Conservation (phyloP, 495 filamentous ascomycete genomes). For the Sordaria brevicollis region DNA sequence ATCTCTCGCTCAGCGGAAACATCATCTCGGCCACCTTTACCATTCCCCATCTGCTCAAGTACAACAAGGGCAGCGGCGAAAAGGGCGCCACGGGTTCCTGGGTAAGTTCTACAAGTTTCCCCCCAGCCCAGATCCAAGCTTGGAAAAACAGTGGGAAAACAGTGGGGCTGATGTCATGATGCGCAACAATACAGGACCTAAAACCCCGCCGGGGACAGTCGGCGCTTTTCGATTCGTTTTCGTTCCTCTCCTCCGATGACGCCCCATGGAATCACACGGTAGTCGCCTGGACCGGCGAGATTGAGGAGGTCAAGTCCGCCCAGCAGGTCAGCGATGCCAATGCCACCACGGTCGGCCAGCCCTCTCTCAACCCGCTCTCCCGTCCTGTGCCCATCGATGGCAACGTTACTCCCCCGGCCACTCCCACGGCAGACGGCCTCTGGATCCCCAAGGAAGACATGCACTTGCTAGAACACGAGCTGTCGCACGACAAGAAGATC, state of each 20-base stretch:
- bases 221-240: slow-evolving; percentile 79
- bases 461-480: slow-evolving; percentile 53
- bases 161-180: slow-evolving; percentile 22
- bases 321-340: slow-evolving; percentile 32
- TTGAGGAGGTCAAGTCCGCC: slow-evolving; percentile 43
- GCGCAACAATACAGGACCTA: slow-evolving; percentile 43
- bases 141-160: neutral
- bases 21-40: slow-evolving; percentile 83
- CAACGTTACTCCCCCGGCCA: slow-evolving; percentile 38
- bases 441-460: slow-evolving; percentile 56
- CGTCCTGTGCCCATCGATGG: slow-evolving; percentile 63
- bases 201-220: slow-evolving; percentile 72
- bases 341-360: slow-evolving; percentile 27
- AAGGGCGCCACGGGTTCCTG: neutral
- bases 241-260: slow-evolving; percentile 65
- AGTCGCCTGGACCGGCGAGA: slow-evolving; percentile 89
- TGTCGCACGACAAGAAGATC: slow-evolving; percentile 52
- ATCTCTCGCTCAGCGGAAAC: slow-evolving; percentile 62
- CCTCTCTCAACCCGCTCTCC: slow-evolving; percentile 48
- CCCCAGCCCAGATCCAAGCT: slow-evolving; percentile 8
- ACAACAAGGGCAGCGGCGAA: slow-evolving; percentile 47
- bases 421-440: slow-evolving; percentile 51
- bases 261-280: slow-evolving; percentile 77
- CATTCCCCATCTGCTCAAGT: slow-evolving; percentile 65
- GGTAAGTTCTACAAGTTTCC: neutral